Evolutionary conservation across 805 yeast species (phyloP).

Genomic region (Schizosaccharomyces lindneri): DNA sequence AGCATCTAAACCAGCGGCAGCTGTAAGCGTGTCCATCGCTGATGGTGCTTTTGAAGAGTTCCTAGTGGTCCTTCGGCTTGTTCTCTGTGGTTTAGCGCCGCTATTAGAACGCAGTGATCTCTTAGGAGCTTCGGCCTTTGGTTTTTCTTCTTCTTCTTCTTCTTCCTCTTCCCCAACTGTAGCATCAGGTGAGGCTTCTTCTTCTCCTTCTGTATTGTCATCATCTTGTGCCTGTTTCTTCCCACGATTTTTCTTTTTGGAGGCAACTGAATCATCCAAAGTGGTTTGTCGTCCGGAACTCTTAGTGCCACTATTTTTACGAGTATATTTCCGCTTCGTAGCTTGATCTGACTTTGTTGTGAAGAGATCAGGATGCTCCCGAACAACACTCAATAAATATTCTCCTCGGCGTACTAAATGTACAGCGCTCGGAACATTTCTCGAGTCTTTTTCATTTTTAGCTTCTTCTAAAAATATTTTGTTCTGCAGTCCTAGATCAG

Average conservation of each 20-base stretch:
- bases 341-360: background rate
- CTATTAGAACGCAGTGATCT: background rate
- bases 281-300: background rate
- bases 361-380: background rate
- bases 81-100: background rate
- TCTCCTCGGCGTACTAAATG: slow-evolving; percentile 83
- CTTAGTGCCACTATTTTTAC: background rate
- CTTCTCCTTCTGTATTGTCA: background rate
- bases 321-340: background rate
- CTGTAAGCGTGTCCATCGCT: background rate
- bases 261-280: background rate
- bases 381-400: slow-evolving; percentile 32
- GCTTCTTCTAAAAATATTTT: slow-evolving; percentile 45
- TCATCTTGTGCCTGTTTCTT: background rate
- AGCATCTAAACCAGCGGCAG: background rate
- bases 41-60: background rate
- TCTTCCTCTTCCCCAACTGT: background rate
- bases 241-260: background rate
- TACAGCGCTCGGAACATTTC: slow-evolving; percentile 53
- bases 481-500: slow-evolving; percentile 61
- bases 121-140: background rate
- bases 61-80: background rate
- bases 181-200: background rate
- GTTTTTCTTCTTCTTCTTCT: background rate
- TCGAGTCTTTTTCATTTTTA: background rate